Evolutionary conservation across 805 yeast species (phyloP).

Genomic region (Komagataella pastoris): DNA sequence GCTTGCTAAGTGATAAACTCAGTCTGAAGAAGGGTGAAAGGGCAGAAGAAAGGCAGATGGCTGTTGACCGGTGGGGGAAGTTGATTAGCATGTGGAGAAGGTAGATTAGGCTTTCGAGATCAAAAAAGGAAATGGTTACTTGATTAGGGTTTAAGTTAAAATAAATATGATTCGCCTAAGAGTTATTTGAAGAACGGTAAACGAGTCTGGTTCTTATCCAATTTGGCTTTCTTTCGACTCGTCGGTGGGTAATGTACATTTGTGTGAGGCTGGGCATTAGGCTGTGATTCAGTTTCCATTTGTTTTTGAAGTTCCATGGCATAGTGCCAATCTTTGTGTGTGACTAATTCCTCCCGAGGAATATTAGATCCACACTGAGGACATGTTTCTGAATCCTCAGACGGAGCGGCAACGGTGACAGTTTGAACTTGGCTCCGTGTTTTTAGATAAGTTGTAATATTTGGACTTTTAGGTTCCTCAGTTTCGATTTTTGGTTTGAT

Average conservation of each 20-base stretch:
- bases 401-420: background rate
- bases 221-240: background rate
- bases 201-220: background rate
- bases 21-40: background rate
- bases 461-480: too few species aligned
- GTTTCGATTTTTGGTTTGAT: slow-evolving; percentile 2
- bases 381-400: background rate
- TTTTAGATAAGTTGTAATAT: background rate
- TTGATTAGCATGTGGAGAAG: background rate
- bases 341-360: slow-evolving; percentile 2
- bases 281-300: background rate
- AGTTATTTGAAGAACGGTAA: background rate
- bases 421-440: background rate
- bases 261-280: background rate
- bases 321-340: slow-evolving; percentile 16
- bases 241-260: background rate
- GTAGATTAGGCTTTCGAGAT: background rate
- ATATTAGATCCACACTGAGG: slow-evolving; percentile 3
- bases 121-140: background rate
- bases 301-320: slow-evolving; percentile 6
- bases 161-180: background rate
- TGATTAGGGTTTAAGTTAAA: background rate
- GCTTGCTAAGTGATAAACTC: background rate
- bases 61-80: background rate
- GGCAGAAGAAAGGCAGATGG: background rate